phyloP scores from a whole-genome alignment of 2,329 filamentous ascomycete species.

The Hyphodiscus sp. region DNA sequence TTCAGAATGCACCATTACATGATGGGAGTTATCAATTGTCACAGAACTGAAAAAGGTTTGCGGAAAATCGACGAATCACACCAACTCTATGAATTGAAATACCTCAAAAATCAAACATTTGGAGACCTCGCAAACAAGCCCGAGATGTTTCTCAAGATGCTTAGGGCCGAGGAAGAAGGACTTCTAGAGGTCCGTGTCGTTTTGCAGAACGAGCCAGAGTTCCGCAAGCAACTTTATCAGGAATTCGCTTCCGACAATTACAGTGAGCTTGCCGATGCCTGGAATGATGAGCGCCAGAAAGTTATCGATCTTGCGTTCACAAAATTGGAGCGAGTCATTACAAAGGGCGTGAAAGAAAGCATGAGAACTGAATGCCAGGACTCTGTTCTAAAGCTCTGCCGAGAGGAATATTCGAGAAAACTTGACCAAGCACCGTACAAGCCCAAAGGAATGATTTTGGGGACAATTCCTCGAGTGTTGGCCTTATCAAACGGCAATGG shows the following conservation, averaged over 20 bases:
- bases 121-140: constrained; percentile 74
- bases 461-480: constrained; percentile 80
- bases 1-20: constrained; percentile 79
- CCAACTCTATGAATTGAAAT: constrained; percentile 97
- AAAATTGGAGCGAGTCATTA: constrained; percentile 77
- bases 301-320: constrained; percentile 74
- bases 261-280: constrained; percentile 88
- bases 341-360: constrained; percentile 90
- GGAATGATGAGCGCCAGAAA: constrained; percentile 83
- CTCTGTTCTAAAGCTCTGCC: constrained; percentile 77
- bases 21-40: constrained; percentile 77
- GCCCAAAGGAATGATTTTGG: constrained; percentile 84
- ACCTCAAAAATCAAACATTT: constrained; percentile 83
- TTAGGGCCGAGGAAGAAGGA: constrained; percentile 92
- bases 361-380: constrained; percentile 92
- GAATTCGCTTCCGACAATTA: constrained; percentile 94
- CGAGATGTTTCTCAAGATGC: constrained; percentile 92
- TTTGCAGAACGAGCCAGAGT: constrained; percentile 68
- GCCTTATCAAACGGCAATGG: constrained; percentile 82
- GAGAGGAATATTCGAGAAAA: constrained; percentile 81
- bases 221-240: constrained; percentile 68
- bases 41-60: constrained; percentile 87
- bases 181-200: constrained; percentile 78
- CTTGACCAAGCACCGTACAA: constrained; percentile 96
- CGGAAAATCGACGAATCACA: constrained; percentile 92